Evolutionary conservation across 2,329 filamentous ascomycete species (phyloP), one percentile per base, ranked within the genome.

Genomic region (Diaporthe caulivora): DNA sequence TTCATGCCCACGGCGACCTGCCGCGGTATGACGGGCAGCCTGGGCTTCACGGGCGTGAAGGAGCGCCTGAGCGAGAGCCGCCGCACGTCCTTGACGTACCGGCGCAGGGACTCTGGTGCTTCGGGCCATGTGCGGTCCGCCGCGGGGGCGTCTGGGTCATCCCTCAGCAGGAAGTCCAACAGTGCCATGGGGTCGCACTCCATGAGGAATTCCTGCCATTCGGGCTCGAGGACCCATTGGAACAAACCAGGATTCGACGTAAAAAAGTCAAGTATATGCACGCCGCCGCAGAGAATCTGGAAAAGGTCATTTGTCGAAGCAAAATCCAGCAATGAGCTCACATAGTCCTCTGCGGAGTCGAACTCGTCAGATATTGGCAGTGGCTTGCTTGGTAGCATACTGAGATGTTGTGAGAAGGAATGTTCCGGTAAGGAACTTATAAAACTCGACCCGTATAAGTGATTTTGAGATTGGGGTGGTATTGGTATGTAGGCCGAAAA

Each of bases 251-350:
- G 94, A 62, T 95, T 90, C 54, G 91, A 90, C 2, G 95, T 98
- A 84, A 98, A 95, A 83, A 99, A 98, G 82, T 99, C 97, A 72
- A 98, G 88, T 76, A 99, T 95, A 80, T 99, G 97, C 0, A 98
- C 94, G n/a, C 96, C 95, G 70, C 97, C 97, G 80, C 95, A 98
- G n/a, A 99, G 88, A 34, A 94, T 94, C 77, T 94, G 93, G 78
- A 98, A 95, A 1, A 95, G 87, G 70, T 92, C 89, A 58, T 93
- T 94, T 2, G 91, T 91, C 8, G 91, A 91, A 1, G 92, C 90
- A 79, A 98, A 98, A 26, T 90, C 81, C 34, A 98, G 87, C 17
- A 98, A 89, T 24, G 91, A 92, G 34, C 94, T 87, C 64, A 98
- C 89, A 82, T 98, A 99, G 70, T 91, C 89, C 62, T 98, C 94